Conservation (phyloP, 192 early-diverging fungal species). For the Rhizoclosmatium sp. region DNA sequence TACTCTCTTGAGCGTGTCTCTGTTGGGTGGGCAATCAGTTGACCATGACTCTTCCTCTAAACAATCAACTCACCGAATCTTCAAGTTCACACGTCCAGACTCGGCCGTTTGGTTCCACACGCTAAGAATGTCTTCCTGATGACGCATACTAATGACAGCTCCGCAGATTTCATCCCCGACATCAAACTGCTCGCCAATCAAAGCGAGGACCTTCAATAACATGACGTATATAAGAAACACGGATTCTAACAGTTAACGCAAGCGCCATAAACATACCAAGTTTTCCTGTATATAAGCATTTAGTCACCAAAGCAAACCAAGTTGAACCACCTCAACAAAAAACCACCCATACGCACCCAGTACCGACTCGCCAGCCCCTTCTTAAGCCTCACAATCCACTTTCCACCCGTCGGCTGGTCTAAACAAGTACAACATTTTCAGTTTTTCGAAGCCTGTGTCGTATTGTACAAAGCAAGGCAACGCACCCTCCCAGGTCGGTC, state of each 20-base stretch:
- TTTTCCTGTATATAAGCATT: slow-evolving; percentile 35
- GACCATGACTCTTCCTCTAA: background rate
- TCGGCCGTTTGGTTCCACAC: slow-evolving; percentile 92
- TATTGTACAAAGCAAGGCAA: background rate
- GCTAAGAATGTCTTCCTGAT: slow-evolving; percentile 92
- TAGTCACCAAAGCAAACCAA: background rate
- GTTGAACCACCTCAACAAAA: background rate
- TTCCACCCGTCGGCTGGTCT: slow-evolving; percentile 92
- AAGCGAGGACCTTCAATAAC: slow-evolving; percentile 72
- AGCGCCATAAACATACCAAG: slow-evolving; percentile 17
- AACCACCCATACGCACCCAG: slow-evolving; percentile 77
- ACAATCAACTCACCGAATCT: slow-evolving; percentile 69
- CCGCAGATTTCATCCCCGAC: slow-evolving; percentile 91
- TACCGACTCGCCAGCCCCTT: slow-evolving; percentile 91
- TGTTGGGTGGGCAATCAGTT: slow-evolving; percentile 14
- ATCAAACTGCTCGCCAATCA: slow-evolving; percentile 91
- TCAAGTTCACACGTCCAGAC: slow-evolving; percentile 81
- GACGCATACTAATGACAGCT: slow-evolving; percentile 90
- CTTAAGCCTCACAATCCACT: slow-evolving; percentile 91
- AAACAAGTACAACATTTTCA: background rate
- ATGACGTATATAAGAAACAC: background rate
- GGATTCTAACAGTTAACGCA: too few species aligned
- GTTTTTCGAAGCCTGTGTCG: background rate
- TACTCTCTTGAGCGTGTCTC: slow-evolving; percentile 87
- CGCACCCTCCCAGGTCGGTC: slow-evolving; percentile 92